Percentiles rank a stretch among this genome's conserved stretches.
Evolutionary conservation across 2,329 filamentous ascomycete genomes (phyloP).

Genomic region (Daldinia eschscholtzii): DNA sequence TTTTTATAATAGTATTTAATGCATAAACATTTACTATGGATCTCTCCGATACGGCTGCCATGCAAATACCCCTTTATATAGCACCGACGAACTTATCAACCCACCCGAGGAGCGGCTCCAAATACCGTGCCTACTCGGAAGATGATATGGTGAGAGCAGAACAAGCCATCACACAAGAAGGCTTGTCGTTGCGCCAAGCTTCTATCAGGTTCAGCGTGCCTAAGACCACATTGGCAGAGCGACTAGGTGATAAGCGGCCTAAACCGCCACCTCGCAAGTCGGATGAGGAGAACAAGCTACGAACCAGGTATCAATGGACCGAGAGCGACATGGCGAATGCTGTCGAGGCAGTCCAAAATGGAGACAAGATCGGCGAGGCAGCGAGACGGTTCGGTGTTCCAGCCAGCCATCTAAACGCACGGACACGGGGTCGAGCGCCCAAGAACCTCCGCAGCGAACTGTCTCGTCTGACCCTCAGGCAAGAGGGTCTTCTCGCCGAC

Average conservation of each 20-base stretch:
- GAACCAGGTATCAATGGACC: slow-evolving; percentile 41
- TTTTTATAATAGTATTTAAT: background rate
- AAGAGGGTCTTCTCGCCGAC: slow-evolving; percentile 47
- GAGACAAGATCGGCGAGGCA: slow-evolving; percentile 23
- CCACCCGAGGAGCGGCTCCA: slow-evolving; percentile 35
- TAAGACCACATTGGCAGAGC: slow-evolving; percentile 45
- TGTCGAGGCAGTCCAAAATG: slow-evolving; percentile 36
- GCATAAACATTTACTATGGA: slow-evolving; percentile 18
- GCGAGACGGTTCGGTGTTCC: slow-evolving; percentile 47
- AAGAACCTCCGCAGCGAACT: slow-evolving; percentile 42
- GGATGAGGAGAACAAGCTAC: slow-evolving; percentile 23
- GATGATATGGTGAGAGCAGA: slow-evolving; percentile 42
- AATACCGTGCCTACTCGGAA: slow-evolving; percentile 46
- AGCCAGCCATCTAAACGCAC: slow-evolving; percentile 46
- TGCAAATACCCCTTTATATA: slow-evolving; percentile 20
- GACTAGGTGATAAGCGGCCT: slow-evolving; percentile 40
- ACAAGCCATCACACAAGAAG: slow-evolving; percentile 41
- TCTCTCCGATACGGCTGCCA: slow-evolving; percentile 5
- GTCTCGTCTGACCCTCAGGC: slow-evolving; percentile 42
- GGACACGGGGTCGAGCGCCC: slow-evolving; percentile 38
- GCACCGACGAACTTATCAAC: background rate
- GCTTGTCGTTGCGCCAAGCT: slow-evolving; percentile 45
- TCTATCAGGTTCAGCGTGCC: slow-evolving; percentile 43
- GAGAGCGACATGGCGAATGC: slow-evolving; percentile 46
- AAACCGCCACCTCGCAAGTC: slow-evolving; percentile 34